Base-by-base conservation (phyloP, 257 asterid genomes). In the Nicotiana tomentosiformis region DNA sequence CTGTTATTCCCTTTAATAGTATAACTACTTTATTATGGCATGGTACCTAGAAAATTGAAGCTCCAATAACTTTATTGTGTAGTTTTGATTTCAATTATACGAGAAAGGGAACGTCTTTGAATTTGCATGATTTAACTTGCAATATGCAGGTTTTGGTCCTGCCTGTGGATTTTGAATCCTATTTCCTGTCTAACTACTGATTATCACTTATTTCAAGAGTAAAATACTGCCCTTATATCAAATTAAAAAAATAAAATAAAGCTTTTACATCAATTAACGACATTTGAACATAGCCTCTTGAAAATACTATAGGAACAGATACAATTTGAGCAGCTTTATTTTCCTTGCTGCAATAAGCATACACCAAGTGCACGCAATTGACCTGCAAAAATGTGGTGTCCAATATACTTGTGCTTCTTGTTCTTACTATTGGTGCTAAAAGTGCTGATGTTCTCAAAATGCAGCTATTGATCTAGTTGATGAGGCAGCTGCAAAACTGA, bases 381-480 rank as follows among this genome's bases (percentile, higher is more conserved):
- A 49, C 46, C 64, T 29, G 43, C 43, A 76, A 26, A 76, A 51
- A 76, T 76, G 39, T 26, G 46, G 62, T 49, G 15, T 74, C 37
- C 60, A 51, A 76, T 26, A 76, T 1, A 3, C 64, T 26, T 26
- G 80, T 76, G 20, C 64, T 51, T 76, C 32, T 12, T 74, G 80
- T 14, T 23, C 80, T 51, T 76, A 8, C 26, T 26, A 43, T 51
- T 29, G 64, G 37, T 76, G 43, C 79, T 74, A 49, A 78, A 68
- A 53, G 68, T 3, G 6, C 80, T 81, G 56, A 82, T 30, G 81
- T 83, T 51, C 83, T 82, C 82, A 32, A 55, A 85, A 77, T 87
- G 87, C 97, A 95, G 99, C 98, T 77, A 95, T 95, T 85, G 99
- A 95, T 87, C 89, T 95, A 58, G 99, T 95, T 17, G 99, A 95